A percentile compares a stretch with the other conserved stretches of the same genome.
Conservation (phyloP, 345 rosid species). For the Salix caprea region DNA sequence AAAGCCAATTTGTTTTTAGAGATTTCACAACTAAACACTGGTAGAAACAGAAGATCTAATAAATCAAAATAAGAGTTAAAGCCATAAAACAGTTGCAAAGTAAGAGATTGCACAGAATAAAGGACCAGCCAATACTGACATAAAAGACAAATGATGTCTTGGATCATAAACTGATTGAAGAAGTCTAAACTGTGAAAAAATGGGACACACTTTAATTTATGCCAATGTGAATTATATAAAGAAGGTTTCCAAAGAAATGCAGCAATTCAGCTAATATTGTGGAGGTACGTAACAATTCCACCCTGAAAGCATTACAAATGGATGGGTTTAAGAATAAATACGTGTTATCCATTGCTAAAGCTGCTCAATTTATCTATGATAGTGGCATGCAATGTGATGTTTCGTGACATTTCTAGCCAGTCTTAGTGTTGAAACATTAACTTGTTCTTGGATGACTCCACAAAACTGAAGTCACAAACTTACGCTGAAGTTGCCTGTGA, state of each 20-base stretch:
- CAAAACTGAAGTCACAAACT: background rate
- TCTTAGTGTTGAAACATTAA: background rate
- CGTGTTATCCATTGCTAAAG: background rate
- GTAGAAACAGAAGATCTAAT: background rate
- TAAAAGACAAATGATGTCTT: background rate
- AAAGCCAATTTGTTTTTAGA: background rate
- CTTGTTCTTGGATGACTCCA: background rate
- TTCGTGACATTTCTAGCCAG: background rate
- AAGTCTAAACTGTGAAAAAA: background rate
- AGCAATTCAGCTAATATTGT: background rate
- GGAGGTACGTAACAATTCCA: background rate
- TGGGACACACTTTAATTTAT: background rate
- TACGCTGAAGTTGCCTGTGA: background rate
- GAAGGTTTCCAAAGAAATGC: background rate
- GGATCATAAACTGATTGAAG: background rate
- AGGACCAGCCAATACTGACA: background rate
- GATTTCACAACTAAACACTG: background rate
- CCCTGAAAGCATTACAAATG: background rate
- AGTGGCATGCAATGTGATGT: background rate
- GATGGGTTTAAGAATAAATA: background rate
- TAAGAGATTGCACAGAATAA: background rate
- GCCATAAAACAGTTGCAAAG: background rate
- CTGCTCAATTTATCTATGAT: background rate
- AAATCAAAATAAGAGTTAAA: background rate
- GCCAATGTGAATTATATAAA: background rate